Evolutionary conservation across 805 yeast species (phyloP).

Genomic region (Saccharomycopsis guyanensis): DNA sequence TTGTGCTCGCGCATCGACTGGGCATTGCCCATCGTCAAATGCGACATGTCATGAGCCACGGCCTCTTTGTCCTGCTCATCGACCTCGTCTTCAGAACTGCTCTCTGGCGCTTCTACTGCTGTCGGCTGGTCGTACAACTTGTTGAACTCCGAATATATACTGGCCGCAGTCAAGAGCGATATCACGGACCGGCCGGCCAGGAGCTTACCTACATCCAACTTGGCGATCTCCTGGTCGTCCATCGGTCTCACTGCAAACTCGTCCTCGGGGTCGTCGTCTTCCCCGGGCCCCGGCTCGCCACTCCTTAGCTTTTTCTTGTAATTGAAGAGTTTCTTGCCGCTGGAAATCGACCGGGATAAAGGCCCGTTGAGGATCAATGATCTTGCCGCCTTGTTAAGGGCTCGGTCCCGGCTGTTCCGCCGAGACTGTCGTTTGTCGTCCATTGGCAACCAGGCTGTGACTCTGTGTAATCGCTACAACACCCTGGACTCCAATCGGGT

Average conservation of each 20-base stretch:
- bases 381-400: slow-evolving; percentile 6
- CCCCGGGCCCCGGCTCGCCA: slow-evolving; percentile 5
- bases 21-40: slow-evolving; percentile 5
- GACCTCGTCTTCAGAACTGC: slow-evolving; percentile 21
- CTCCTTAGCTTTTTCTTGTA: not conserved
- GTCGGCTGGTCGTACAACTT: slow-evolving; percentile 16
- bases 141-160: slow-evolving; percentile 38
- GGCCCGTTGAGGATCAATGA: slow-evolving; percentile 10
- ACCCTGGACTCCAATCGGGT: too few species aligned
- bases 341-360: slow-evolving; percentile 1
- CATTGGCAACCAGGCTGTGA: too few species aligned
- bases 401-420: not conserved
- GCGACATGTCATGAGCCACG: not conserved
- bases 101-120: not conserved
- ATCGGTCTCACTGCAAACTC: slow-evolving; percentile 1
- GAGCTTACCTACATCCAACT: slow-evolving; percentile 18
- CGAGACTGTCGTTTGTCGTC: not conserved
- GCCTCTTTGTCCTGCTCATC: slow-evolving; percentile 21
- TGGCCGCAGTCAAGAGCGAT: slow-evolving; percentile 48
- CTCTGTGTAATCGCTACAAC: too few species aligned
- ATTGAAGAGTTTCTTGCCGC: not conserved
- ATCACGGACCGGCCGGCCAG: slow-evolving; percentile 46
- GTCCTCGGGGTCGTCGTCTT: slow-evolving; percentile 25
- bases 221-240: too few species aligned
- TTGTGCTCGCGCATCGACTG: slow-evolving; percentile 2